Percentiles rank a stretch among this genome's conserved stretches.
phyloP scores from a whole-genome alignment of 331 rosid species.

The Rosa hybrid region DNA sequence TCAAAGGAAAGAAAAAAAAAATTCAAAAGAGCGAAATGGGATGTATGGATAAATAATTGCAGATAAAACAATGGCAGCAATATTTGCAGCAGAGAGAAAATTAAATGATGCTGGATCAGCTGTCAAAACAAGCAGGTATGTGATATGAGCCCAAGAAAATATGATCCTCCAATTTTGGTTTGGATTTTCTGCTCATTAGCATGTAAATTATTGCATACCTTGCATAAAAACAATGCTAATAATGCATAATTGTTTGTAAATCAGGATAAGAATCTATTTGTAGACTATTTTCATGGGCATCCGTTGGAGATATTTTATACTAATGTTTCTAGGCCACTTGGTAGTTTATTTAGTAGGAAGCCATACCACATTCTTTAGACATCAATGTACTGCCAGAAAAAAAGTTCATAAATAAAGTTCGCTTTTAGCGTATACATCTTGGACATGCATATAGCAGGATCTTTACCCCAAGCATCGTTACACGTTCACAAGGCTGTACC shows the following conservation, averaged over 20 bases:
- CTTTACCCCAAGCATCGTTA: not conserved
- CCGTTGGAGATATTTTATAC: not conserved
- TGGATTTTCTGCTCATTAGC: not conserved
- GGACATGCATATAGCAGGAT: not conserved
- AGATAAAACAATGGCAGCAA: constrained; percentile 89
- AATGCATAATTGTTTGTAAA: not conserved
- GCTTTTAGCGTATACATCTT: not conserved
- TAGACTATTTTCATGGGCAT: not conserved
- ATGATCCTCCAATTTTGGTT: not conserved
- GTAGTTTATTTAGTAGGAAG: not conserved
- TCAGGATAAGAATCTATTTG: not conserved
- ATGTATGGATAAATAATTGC: too few relatives aligned
- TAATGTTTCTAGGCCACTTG: not conserved
- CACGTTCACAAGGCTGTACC: not conserved
- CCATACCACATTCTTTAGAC: not conserved
- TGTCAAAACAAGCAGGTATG: constrained; percentile 91
- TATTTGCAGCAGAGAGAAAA: constrained; percentile 83
- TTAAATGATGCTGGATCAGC: constrained; percentile 88
- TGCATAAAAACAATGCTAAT: not conserved
- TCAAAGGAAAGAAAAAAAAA: not conserved
- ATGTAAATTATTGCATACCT: not conserved
- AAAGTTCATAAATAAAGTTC: not conserved
- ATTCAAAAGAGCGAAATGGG: not conserved
- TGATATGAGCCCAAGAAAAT: not conserved
- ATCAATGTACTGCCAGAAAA: not conserved